phyloP scores from a whole-genome alignment of 164 flowering plant genomes.

The Santalum album region DNA sequence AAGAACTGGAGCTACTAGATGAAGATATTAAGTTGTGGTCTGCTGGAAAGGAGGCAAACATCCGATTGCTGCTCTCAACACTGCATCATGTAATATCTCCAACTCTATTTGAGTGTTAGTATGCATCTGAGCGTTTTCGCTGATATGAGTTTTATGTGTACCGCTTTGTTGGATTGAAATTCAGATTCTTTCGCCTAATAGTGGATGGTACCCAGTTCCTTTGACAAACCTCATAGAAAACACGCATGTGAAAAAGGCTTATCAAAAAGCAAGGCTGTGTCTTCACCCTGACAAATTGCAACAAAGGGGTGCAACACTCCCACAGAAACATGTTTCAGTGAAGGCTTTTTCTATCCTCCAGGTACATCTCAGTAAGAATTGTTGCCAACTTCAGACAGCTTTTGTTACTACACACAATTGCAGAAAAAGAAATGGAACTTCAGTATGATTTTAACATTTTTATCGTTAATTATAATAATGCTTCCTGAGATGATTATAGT shows the following conservation, averaged over 20 bases:
- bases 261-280: slow-evolving; percentile 64
- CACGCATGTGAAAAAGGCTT: slow-evolving; percentile 63
- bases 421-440: no score
- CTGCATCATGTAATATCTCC: slow-evolving; percentile 51
- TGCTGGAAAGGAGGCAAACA: slow-evolving; percentile 48
- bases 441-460: no score
- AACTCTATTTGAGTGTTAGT: neutral
- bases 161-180: neutral
- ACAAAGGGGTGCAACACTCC: slow-evolving; percentile 58
- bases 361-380: no score
- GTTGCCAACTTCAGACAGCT: no score
- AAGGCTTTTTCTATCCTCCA: slow-evolving; percentile 61
- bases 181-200: slow-evolving; percentile 67
- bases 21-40: slow-evolving; percentile 49
- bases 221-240: slow-evolving; percentile 34
- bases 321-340: slow-evolving; percentile 48
- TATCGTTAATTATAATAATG: neutral
- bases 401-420: no score
- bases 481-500: neutral
- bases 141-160: neutral
- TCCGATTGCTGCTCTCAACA: slow-evolving; percentile 53
- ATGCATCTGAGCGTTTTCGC: neutral
- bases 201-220: slow-evolving; percentile 57
- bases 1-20: slow-evolving; percentile 35
- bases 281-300: slow-evolving; percentile 81